Base-by-base conservation (phyloP, 495 filamentous ascomycete species). In the Pyrenula massariospora region DNA sequence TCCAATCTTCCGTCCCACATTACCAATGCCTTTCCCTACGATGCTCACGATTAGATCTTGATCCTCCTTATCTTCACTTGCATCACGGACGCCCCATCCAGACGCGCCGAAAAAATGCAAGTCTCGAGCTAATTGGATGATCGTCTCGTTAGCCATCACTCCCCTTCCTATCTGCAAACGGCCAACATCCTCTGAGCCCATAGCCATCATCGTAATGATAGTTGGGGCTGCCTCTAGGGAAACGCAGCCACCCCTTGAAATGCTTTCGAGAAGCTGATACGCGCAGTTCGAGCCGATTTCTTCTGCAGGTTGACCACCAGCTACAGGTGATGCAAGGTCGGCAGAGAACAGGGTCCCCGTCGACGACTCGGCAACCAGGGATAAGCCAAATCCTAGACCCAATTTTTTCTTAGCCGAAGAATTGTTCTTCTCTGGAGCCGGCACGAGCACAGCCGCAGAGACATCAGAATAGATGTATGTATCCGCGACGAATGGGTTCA, bases 21-120 rank as follows among this genome's bases (percentile, higher is more conserved):
- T 99, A 3, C 94, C 94, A 50, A 99, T 88, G 21, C 94, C 94
- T 63, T 81, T 85, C 24, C 94, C 94, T 60, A 96, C 93, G 24
- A 99, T 83, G 57, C 89, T 95, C 53, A 97, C 79, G 36, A 96
- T 81, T 48, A 96, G 74, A 67, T 92, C 88, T 5, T 72, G 79
- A 20, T 75, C 74, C 42, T 77, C 81, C 55, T 85, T 83, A 12
- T 84, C 88, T 1, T 80, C 82, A 10, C 76, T 59, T 22, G 74
- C 80, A 62, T 93, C 88, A 59, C 93, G 76, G 58, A 97, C 71
- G 50, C 90, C 94, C 87, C 95, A 95, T 42, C 84, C 88, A 51
- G 84, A 87, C 12, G 84, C 84, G 48, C 92, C 91, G 64, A 97
- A 95, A 36, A 76, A 82, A 64, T 84, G 84, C 60, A 97, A 61